Evolutionary conservation across 352 stramenopile genomes (phyloP).

Genomic region (Pythium dissimile): DNA sequence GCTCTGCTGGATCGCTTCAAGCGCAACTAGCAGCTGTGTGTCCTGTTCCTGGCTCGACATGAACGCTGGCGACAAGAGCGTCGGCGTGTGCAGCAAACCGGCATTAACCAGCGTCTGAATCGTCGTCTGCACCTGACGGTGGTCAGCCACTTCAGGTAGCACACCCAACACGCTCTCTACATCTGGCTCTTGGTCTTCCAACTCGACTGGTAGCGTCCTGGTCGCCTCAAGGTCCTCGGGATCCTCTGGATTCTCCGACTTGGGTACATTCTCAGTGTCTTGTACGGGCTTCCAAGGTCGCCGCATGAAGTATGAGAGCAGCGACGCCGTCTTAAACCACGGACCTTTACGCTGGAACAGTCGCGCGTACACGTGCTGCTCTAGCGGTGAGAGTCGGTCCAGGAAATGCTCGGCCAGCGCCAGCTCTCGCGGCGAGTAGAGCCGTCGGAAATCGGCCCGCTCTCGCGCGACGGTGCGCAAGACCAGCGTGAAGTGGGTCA

Average conservation of each 20-base stretch:
- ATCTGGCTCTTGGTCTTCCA: not conserved
- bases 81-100: conserved; percentile 35
- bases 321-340: conserved; percentile 67
- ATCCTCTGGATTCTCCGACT: conserved; percentile 3
- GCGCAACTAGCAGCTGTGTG: conserved; percentile 14
- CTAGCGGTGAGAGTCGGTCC: conserved; percentile 33
- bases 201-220: not conserved
- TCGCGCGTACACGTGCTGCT: conserved; percentile 72
- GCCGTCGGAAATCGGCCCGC: conserved; percentile 39
- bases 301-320: conserved; percentile 54
- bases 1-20: conserved; percentile 58
- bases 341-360: conserved; percentile 72
- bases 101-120: conserved; percentile 37
- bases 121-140: conserved; percentile 37
- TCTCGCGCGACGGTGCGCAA: conserved; percentile 40
- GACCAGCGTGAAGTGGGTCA: conserved; percentile 58
- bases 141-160: conserved; percentile 12
- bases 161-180: conserved; percentile 3
- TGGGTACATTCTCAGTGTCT: not conserved
- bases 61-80: conserved; percentile 22
- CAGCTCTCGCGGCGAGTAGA: conserved; percentile 48
- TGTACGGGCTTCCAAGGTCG: not conserved
- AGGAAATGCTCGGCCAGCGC: conserved; percentile 45
- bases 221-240: conserved; percentile 1
- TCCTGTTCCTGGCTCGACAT: conserved; percentile 28